Base-by-base conservation (phyloP, 257 asterid genomes). In the Gardenia jasminoides region DNA sequence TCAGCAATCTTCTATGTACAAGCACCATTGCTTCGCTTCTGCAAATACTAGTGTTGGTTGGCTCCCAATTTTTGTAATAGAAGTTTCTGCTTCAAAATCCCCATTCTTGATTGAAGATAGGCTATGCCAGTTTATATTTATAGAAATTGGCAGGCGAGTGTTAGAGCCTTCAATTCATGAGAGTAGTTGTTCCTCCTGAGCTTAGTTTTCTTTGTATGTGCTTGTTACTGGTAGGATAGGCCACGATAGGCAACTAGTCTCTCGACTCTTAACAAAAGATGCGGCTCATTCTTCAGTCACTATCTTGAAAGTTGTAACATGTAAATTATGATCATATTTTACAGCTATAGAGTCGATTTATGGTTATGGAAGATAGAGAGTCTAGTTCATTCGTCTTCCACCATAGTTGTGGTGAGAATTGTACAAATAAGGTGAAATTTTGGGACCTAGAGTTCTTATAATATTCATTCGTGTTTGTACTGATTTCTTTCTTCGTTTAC, bases 11-110 rank as follows among this genome's bases (percentile, higher is more conserved):
- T 70, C 65, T 39, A 47, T 73, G 22, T 33, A 59, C 43, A 62
- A 77, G 76, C 72, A 66, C 74, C 74, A 30, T 26, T 76, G 81
- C 78, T 58, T 44, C 82, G 71, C 31, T 70, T 74, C 79, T 85
- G 75, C 80, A 76, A 65, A 71, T 83, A 54, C 47, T 77, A 70
- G 69, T 79, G 36, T 72, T 83, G 50, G 36, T 85, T 67, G 89
- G 86, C 1, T 81, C 80, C 83, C 66, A 82, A 67, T 83, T 88
- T 79, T 82, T 80, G 88, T 89, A 88, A 83, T 82, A 67, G 75
- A 77, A 48, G 54, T 54, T 81, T 79, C 69, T 20, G 54, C 30
- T 13, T 67, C 31, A 36, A 65, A 28, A 30, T 7, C 68, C 74
- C 20, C 76, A 61, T 30, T 75, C 46, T 67, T 70, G 80, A 76